A percentile compares a stretch with the other conserved stretches of the same genome.
Evolutionary conservation across 768 basidiomycete species (phyloP).

Genomic region (Lactifluus piperatus): DNA sequence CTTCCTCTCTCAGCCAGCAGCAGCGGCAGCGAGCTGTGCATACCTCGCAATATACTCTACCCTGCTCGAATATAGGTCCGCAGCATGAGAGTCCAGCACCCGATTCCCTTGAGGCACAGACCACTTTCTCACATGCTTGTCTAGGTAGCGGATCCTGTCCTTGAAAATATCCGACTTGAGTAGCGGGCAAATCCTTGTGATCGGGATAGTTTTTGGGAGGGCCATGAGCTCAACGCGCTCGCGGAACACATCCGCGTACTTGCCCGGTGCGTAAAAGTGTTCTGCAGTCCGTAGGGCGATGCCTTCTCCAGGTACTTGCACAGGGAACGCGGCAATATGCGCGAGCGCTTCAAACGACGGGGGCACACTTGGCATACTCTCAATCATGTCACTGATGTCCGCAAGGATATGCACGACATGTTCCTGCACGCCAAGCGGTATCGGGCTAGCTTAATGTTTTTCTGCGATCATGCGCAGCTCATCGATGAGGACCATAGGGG

Average conservation of each 20-base stretch:
- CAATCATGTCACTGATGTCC: constrained; percentile 10
- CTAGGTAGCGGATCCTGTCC: constrained; percentile 9
- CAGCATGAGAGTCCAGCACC: neutral
- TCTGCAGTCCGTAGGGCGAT: neutral
- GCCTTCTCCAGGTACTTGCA: neutral
- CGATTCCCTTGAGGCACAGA: constrained; percentile 4
- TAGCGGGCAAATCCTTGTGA: constrained; percentile 5
- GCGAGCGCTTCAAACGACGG: constrained; percentile 1
- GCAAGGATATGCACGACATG: constrained; percentile 15
- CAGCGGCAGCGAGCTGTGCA: neutral
- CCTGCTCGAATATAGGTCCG: constrained; percentile 13
- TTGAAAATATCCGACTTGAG: constrained; percentile 14
- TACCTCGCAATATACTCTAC: constrained; percentile 14
- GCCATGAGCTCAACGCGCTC: constrained; percentile 11
- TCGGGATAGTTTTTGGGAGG: neutral
- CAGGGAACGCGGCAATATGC: constrained; percentile 15
- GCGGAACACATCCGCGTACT: constrained; percentile 12
- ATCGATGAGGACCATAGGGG: constrained; percentile 15
- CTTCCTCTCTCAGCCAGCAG: neutral
- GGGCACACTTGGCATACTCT: neutral
- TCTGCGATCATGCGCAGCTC: constrained; percentile 14
- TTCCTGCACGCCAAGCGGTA: neutral
- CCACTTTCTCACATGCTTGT: neutral
- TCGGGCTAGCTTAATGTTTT: neutral
- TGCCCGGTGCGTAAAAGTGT: constrained; percentile 21